Percentiles rank a stretch among this genome's conserved stretches.
Conservation (phyloP, 1,284 basidiomycete species). For the Leccinum solheimii region DNA sequence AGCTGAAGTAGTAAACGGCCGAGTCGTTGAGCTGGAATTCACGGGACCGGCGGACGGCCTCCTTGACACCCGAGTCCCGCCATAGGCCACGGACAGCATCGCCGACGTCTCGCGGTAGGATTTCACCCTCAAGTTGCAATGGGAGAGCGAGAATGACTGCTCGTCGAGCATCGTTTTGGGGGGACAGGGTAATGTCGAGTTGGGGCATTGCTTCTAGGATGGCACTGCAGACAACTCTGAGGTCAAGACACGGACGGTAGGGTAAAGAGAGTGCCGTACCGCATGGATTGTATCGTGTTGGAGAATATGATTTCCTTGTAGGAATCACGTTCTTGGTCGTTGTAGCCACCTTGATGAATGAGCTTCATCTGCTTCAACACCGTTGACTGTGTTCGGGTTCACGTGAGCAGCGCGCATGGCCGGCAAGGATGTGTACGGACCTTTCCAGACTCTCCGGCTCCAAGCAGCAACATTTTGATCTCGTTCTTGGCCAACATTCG, state of each 20-base stretch:
- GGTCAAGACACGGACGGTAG: neutral
- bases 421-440: constrained; percentile 37
- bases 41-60: constrained; percentile 82
- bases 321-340: constrained; percentile 86
- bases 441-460: constrained; percentile 93
- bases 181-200: constrained; percentile 59
- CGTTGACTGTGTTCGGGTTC: constrained; percentile 60
- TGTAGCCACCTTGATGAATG: constrained; percentile 91
- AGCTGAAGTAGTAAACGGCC: constrained; percentile 94
- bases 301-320: constrained; percentile 98
- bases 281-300: constrained; percentile 96
- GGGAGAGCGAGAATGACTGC: constrained; percentile 81
- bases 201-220: constrained; percentile 89
- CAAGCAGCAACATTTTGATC: constrained; percentile 90
- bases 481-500: constrained; percentile 91
- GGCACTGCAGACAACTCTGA: constrained; percentile 48
- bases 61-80: constrained; percentile 84
- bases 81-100: constrained; percentile 87
- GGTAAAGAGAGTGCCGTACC: constrained; percentile 45
- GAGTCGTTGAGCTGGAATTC: constrained; percentile 98
- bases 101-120: constrained; percentile 75
- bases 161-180: constrained; percentile 72
- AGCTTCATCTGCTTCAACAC: constrained; percentile 97
- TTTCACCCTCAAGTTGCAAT: constrained; percentile 81
- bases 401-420: neutral